These are phyloP conservation scores for Ceratocystis huliohia DNA, from an alignment of 2,329 filamentous ascomycete genomes.

Conservation along the genomic window DNA sequence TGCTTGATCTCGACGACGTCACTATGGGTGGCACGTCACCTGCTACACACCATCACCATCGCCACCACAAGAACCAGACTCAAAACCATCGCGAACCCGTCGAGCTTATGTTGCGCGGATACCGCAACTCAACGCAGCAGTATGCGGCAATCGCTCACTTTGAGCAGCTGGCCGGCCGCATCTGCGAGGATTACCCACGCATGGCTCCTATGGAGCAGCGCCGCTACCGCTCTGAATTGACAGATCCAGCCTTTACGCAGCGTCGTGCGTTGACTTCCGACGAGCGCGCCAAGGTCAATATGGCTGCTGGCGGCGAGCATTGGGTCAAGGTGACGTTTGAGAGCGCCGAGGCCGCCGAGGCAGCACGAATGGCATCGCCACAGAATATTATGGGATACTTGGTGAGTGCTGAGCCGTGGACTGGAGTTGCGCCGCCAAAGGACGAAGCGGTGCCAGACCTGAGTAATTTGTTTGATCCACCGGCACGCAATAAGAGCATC, in stretches of 20 bases:
- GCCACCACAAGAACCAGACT: constrained; percentile 23
- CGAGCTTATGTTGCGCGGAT: constrained; percentile 78
- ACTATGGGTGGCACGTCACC: constrained; percentile 28
- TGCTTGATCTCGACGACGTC: constrained; percentile 13
- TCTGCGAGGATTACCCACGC: constrained; percentile 88
- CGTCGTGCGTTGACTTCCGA: constrained; percentile 52
- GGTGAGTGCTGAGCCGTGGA: constrained; percentile 59
- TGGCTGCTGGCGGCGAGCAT: constrained; percentile 70
- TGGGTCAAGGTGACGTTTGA: constrained; percentile 87
- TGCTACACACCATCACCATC: constrained; percentile 21
- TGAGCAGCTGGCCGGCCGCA: constrained; percentile 70
- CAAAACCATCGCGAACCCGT: constrained; percentile 36
- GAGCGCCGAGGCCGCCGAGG: constrained; percentile 56
- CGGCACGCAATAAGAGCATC: constrained; percentile 11
- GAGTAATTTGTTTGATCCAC: constrained; percentile 21
- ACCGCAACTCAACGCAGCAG: constrained; percentile 49
- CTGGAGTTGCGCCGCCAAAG: constrained; percentile 48
- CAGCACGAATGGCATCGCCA: constrained; percentile 56
- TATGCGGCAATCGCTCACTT: constrained; percentile 85
- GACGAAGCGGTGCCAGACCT: constrained; percentile 51
- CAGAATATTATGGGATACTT: constrained; percentile 58
- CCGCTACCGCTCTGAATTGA: constrained; percentile 61
- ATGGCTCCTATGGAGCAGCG: constrained; percentile 60
- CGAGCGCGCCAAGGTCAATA: constrained; percentile 67
- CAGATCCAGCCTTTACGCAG: constrained; percentile 58